Base-by-base conservation (phyloP, 1,284 basidiomycete genomes). In the Trametes polyzona region DNA sequence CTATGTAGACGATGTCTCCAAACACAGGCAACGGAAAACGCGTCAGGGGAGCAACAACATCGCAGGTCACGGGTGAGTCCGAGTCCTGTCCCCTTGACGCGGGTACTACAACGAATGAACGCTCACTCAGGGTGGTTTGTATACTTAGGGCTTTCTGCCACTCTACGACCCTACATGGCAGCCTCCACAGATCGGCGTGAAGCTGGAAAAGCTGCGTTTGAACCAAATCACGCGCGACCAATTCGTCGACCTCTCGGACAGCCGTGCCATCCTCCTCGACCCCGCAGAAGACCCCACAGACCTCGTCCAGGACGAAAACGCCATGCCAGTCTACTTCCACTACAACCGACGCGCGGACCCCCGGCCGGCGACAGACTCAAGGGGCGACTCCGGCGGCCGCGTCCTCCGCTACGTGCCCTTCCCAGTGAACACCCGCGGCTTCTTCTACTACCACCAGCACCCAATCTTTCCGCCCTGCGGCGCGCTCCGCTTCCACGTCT, bases 391-490 rank as follows among this genome's bases (percentile, higher is more conserved):
- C 32, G 4, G 43, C 48, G 33, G 33, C 7, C 17, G 16, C 16
- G 21, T 9, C 5, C 2, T 8, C 12, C 21, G 24, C 4, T 36
- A 23, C 43, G 21, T 30, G 2, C 40, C 47, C 3, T 55, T 55
- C 33, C 53, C 53, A 2, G 33, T 39, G 2, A 55, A 55, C 33
- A 43, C 53, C 10, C 53, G 42, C 24, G 55, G 55, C 11, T 57
- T 51, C 36, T 50, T 57, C 42, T 57, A 57, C 42, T 57, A 57
- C 37, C 24, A 16, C 14, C 41, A 10, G 7, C 24, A 17, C 29
- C 35, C 33, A 4, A 4, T 2, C 9, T 2, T 26, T 27, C 29
- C 48, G 2, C 4, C 21, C 11, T 36, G 47, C 10, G 55, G 55
- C 36, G 36, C 40, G 3, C 27, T 57, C n/a, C 55, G 55, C 30